Percentiles rank a stretch among this genome's conserved stretches.
Evolutionary conservation across 306 rosid genomes (phyloP).

Genomic region (Benincasa hispida): DNA sequence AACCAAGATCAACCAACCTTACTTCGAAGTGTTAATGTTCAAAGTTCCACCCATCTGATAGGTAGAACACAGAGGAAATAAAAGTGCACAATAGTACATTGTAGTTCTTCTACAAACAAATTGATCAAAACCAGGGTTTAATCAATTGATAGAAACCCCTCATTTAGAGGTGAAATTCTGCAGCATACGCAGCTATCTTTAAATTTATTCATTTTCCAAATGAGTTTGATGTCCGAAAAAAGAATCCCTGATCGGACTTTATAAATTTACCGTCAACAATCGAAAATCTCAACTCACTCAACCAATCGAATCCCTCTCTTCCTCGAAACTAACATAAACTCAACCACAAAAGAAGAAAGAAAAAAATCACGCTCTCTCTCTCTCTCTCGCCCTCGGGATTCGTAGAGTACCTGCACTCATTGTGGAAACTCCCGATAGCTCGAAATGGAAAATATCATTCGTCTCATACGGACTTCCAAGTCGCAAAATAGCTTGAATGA

Average conservation of each 20-base stretch:
- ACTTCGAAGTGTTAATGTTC: background rate
- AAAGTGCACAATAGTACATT: too few relatives aligned
- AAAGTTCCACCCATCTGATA: background rate
- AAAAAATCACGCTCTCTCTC: background rate
- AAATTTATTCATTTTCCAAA: background rate
- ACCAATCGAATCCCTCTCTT: background rate
- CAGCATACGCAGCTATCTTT: background rate
- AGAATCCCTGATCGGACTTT: background rate
- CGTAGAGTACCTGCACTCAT: conserved; percentile 46
- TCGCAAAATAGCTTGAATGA: background rate
- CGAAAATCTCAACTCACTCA: background rate
- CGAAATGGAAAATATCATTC: background rate
- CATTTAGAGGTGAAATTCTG: background rate
- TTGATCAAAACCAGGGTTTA: background rate
- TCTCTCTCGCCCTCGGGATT: background rate
- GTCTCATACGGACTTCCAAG: background rate
- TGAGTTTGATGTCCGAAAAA: background rate
- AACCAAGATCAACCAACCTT: background rate
- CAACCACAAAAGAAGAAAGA: background rate
- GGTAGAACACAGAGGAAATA: background rate
- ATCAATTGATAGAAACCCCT: background rate
- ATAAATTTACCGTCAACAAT: background rate
- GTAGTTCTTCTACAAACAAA: background rate
- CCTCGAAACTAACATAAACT: background rate
- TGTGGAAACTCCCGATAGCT: conserved; percentile 8